Conservation (phyloP, 75 land plant species). For the Pinus taeda region DNA sequence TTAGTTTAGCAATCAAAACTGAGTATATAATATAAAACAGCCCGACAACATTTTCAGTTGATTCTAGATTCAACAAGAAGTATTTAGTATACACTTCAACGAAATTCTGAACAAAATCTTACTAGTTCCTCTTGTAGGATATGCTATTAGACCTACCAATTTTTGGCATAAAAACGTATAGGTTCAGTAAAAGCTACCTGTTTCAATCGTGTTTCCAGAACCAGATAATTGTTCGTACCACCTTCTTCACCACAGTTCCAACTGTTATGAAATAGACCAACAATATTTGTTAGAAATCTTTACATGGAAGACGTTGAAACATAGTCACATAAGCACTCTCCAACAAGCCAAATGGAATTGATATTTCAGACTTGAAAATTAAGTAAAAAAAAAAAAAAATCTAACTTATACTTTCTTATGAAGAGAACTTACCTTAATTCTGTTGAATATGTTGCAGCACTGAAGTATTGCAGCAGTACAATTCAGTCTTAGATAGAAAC, state of each 20-base stretch:
- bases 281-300: background rate
- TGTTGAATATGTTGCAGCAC: background rate
- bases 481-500: background rate
- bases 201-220: conserved; percentile 80
- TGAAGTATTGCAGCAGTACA: background rate
- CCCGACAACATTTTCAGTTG: background rate
- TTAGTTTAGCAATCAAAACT: background rate
- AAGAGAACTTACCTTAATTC: conserved; percentile 12
- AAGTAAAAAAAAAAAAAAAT: background rate
- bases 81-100: background rate
- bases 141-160: background rate
- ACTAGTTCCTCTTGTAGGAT: background rate
- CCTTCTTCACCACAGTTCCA: conserved; percentile 99
- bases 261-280: conserved; percentile 32
- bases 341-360: background rate
- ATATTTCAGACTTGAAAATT: no score
- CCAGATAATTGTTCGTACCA: conserved; percentile 39
- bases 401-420: background rate
- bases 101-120: background rate
- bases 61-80: background rate
- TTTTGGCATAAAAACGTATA: background rate
- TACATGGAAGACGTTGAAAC: background rate
- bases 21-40: background rate
- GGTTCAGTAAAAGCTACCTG: conserved; percentile 25
- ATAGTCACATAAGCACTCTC: background rate